phyloP scores from a whole-genome alignment of 768 basidiomycete genomes.

The Trametes villosa region DNA sequence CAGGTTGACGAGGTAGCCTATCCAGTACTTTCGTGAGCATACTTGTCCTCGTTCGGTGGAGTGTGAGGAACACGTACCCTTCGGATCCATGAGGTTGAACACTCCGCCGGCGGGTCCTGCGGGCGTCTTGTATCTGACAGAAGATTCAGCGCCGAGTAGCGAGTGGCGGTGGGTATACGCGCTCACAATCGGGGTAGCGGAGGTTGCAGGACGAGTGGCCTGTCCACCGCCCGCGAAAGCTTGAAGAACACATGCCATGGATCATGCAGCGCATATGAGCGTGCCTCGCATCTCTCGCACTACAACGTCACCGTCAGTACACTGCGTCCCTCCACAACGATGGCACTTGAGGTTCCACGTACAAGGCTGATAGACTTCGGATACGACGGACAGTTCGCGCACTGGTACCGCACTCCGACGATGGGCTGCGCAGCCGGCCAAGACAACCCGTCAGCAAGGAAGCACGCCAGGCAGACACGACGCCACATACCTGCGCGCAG shows the following conservation, averaged over 20 bases:
- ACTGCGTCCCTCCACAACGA: too few relatives aligned
- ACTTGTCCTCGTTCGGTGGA: not conserved
- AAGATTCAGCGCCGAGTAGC: conserved; percentile 13
- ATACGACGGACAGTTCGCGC: conserved; percentile 83
- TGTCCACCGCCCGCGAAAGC: conserved; percentile 76
- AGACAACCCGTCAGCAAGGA: conserved; percentile 3
- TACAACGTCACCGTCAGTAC: too few relatives aligned
- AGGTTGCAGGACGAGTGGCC: conserved; percentile 57
- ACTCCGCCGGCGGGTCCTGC: conserved; percentile 56
- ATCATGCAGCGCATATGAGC: conserved; percentile 81
- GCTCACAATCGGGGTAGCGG: conserved; percentile 73
- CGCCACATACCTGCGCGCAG: conserved; percentile 58
- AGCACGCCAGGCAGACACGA: not conserved
- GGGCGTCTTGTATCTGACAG: conserved; percentile 63
- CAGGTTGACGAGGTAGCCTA: conserved; percentile 67
- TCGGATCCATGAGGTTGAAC: conserved; percentile 50
- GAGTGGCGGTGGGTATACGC: conserved; percentile 2
- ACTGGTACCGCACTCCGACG: conserved; percentile 83
- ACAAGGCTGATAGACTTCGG: conserved; percentile 78
- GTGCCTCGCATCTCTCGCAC: conserved; percentile 81
- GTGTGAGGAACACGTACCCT: conserved; percentile 46
- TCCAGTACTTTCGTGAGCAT: too few relatives aligned
- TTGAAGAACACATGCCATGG: conserved; percentile 89
- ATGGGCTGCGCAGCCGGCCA: conserved; percentile 57
- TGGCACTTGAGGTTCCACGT: too few relatives aligned